These are phyloP conservation scores for Sextonia rubra DNA, from an alignment of 164 flowering plant species.

Conservation along the genomic window DNA sequence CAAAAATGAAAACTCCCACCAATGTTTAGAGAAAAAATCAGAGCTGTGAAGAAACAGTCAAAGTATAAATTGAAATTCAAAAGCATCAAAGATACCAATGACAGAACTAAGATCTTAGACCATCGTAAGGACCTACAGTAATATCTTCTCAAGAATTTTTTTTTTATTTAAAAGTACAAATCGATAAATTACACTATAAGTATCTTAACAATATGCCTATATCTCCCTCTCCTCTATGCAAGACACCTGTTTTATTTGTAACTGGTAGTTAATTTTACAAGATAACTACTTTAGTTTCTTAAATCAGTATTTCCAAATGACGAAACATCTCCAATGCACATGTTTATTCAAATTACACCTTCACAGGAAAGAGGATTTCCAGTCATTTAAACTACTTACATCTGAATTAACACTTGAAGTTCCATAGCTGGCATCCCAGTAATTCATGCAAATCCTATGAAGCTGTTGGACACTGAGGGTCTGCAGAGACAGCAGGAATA, in stretches of 20 bases:
- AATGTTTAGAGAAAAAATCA: not conserved
- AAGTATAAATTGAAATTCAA: too few species aligned
- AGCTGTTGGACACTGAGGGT: slow-evolving; percentile 70
- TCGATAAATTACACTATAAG: too few species aligned
- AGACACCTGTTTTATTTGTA: too few species aligned
- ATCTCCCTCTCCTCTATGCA: too few species aligned
- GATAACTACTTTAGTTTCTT: too few species aligned
- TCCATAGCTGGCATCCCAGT: slow-evolving; percentile 61
- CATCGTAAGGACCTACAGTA: not conserved
- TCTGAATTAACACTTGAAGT: slow-evolving; percentile 58
- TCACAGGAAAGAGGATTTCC: not conserved
- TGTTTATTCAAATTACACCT: too few species aligned
- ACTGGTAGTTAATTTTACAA: too few species aligned
- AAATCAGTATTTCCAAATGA: too few species aligned
- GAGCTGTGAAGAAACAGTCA: not conserved
- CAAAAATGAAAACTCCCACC: not conserved
- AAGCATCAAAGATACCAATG: not conserved
- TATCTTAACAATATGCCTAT: too few species aligned
- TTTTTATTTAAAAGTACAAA: too few species aligned
- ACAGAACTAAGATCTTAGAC: not conserved
- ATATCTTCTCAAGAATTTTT: too few species aligned
- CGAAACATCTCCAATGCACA: too few species aligned
- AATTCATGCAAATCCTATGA: slow-evolving; percentile 67
- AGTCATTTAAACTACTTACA: slow-evolving; percentile 35
- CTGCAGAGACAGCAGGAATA: slow-evolving; percentile 30